Evolutionary conservation across 2,329 filamentous ascomycete species (phyloP), one percentile per base, ranked within the genome.

Genomic region (Pseudocercospora vitis): DNA sequence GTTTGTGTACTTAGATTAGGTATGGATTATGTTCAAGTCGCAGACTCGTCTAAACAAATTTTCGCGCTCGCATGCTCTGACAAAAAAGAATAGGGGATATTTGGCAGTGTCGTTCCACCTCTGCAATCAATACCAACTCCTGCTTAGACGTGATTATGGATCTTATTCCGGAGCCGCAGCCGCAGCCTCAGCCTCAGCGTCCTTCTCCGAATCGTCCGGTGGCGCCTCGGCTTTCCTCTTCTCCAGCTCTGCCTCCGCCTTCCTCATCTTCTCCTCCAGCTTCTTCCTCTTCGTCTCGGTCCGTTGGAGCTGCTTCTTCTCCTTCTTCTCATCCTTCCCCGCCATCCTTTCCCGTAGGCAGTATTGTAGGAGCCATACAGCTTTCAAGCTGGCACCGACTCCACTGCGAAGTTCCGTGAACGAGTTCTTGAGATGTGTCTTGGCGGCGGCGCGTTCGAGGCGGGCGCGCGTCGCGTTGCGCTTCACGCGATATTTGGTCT

Each of bases 361-460:
- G 8, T 48, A 45, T 12, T 50, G 57, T 23, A 26, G 47, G 14
- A 45, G 50, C 48, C 49, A 48, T 12, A 53, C 29, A 18, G 23
- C 40, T 19, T 31, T 28, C 11, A 52, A 40, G 11, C 44, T 53
- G 9, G 57, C 52, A 26, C 52, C 50, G 16, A 55, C 31, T 2
- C 54, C 57, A 16, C 37, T 31, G 5, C 48, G 33, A 16, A 50
- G 18, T 19, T 59, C 57, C 9, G 35, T 52, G 37, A 48, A 55
- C 1, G 53, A 46, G 14, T 45, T 57, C 31, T 57, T 57, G 46
- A 59, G 23, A 26, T 59, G 57, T 7, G 48, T 49, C 28, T 55
- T 59, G 37, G 57, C 50, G 7, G 54, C 50, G 8, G 55, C 33
- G 29, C 54, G 54, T 19, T 59, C 53, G 4, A 21, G 50, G n/a